A percentile compares a stretch with the other conserved stretches of the same genome.
Conservation (phyloP, 2,329 filamentous ascomycete species). For the Ramularia endophylla region DNA sequence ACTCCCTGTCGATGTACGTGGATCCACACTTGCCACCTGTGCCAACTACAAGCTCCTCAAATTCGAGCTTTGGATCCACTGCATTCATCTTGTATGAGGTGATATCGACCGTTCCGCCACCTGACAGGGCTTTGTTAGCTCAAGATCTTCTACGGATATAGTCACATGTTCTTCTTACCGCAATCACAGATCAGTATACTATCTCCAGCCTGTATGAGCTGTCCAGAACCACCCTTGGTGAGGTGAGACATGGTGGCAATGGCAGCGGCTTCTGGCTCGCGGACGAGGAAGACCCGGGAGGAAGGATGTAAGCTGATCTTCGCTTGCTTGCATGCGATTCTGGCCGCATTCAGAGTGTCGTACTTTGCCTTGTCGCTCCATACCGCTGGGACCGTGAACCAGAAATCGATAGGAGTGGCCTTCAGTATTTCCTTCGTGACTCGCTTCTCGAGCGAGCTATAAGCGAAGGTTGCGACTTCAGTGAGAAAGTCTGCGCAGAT, state of each 20-base stretch:
- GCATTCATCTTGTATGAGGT: constrained; percentile 8
- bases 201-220: constrained; percentile 5
- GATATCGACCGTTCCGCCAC: constrained; percentile 13
- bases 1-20: constrained; percentile 13
- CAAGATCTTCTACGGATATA: too few relatives aligned
- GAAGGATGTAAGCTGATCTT: constrained; percentile 48
- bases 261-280: constrained; percentile 69
- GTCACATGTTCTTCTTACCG: too few relatives aligned
- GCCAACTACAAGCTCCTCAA: constrained; percentile 11
- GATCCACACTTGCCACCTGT: constrained; percentile 15
- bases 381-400: constrained; percentile 71
- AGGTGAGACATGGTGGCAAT: constrained; percentile 34
- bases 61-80: constrained; percentile 2
- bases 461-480: constrained; percentile 4
- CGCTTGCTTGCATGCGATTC: constrained; percentile 66
- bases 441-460: background rate
- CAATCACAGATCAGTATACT: constrained; percentile 12
- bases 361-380: constrained; percentile 77
- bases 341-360: constrained; percentile 66
- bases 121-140: too few relatives aligned
- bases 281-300: constrained; percentile 50
- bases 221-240: constrained; percentile 1
- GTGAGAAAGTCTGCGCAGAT: constrained; percentile 11
- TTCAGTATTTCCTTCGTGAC: constrained; percentile 6
- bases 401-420: constrained; percentile 67